Base-by-base conservation (phyloP, 2,329 filamentous ascomycete species). In the Pseudonectria buxi region DNA sequence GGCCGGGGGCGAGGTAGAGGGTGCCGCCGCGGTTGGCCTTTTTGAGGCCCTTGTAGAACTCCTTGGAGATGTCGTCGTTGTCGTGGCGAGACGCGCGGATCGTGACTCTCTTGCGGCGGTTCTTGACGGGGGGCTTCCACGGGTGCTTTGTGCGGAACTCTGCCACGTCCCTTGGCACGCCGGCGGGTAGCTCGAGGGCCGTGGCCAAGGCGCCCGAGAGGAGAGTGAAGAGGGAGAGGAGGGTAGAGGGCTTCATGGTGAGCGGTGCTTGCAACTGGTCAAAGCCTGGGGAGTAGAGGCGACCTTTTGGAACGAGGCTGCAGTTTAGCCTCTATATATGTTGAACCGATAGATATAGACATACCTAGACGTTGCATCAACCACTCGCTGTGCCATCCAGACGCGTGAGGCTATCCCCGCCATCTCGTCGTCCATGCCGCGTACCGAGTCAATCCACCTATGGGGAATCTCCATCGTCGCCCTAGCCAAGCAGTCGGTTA, bases 91-190 rank as follows among this genome's bases (percentile, higher is more conserved):
- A 49, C 18, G 45, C 30, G 3, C 44, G 41, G 26, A 51, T 51
- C 27, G 42, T 51, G 30, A 41, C 35, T 4, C 36, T 37, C 26
- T 44, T 47, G 16, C 46, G 46, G 14, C 43, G 38, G 7, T 24
- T 30, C 16, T 44, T 39, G 25, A 26, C 30, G 2, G 44, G 44
- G 1, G 36, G 24, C 3, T 36, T 42, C 26, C 47, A 51, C 1
- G 48, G 47, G 10, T 51, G 48, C 32, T 44, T 51, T 6, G 26
- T 33, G 5, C 48, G 47, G 33, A 51, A 51, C 42, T 49, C 48
- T 14, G 44, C 43, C 11, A 53, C 33, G 12, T 41, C 51, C n/a
- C 49, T 37, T 12, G 50, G 50, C 3, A 53, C 50, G 14, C 40
- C 44, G 4, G 47, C 45, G 3, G 49, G 50, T 18, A 53, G 45